These are phyloP conservation scores for Candida dajiaensis DNA, from an alignment of 805 yeast genomes.

Conservation along the genomic window DNA sequence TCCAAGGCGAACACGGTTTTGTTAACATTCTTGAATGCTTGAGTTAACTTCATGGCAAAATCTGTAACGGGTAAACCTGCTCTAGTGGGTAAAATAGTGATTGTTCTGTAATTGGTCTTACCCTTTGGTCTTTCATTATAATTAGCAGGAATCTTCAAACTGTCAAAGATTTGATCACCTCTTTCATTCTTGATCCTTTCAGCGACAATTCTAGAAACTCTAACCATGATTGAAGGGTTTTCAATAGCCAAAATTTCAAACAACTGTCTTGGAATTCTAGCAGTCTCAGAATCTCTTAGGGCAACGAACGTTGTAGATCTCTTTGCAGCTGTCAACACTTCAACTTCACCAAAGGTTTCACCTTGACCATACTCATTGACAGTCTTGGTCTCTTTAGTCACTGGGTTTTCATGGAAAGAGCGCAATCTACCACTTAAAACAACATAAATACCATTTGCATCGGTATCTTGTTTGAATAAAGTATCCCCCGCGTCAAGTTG, in stretches of 20 bases:
- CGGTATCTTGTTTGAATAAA: conserved; percentile 74
- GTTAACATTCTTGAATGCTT: conserved; percentile 69
- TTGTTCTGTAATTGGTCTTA: conserved; percentile 63
- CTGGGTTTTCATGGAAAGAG: conserved; percentile 32
- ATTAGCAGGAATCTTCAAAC: conserved; percentile 27
- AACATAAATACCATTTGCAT: conserved; percentile 86
- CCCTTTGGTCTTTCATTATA: conserved; percentile 15
- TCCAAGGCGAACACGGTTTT: conserved; percentile 73
- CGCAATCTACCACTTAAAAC: conserved; percentile 86
- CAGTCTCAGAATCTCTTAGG: conserved; percentile 89
- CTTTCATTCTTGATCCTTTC: conserved; percentile 32
- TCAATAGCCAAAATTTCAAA: conserved; percentile 80
- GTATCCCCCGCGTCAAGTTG: conserved; percentile 83
- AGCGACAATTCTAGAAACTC: conserved; percentile 85
- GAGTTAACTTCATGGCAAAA: conserved; percentile 68
- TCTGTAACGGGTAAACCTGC: conserved; percentile 80
- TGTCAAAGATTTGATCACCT: conserved; percentile 3
- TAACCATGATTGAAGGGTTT: conserved; percentile 86
- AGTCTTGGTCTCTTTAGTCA: conserved; percentile 26
- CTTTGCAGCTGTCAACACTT: conserved; percentile 76
- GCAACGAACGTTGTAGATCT: conserved; percentile 72
- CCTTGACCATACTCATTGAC: conserved; percentile 89
- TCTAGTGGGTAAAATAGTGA: conserved; percentile 76
- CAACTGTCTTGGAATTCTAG: conserved; percentile 83
- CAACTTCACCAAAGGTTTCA: conserved; percentile 91